Evolutionary conservation across 495 filamentous ascomycete species (phyloP), one percentile per base, ranked within the genome.

Genomic region (Penicillium salamii): DNA sequence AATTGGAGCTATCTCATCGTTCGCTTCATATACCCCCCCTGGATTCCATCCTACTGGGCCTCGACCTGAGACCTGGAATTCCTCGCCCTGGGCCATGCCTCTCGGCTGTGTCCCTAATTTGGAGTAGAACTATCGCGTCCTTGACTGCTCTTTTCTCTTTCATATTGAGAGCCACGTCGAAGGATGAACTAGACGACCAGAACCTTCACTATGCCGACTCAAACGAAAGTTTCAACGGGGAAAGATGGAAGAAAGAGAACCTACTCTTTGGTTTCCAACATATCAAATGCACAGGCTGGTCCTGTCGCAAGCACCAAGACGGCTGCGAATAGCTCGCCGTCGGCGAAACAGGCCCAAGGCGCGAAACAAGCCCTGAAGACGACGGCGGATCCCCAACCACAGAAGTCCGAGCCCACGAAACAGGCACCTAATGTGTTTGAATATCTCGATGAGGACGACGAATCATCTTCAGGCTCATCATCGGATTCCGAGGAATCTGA

Each of bases 371-470:
- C 36, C 40, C 34, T 42, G 46, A 60, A 51, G 34, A 49, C 58
- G 46, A 42, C 41, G 34, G 24, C 53, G n/a, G 45, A 45, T 39
- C 28, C 42, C 14, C 32, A 43, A 26, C 32, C 24, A 2, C 34
- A 24, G 19, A 64, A 61, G 40, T 15, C 59, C 0, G 62, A 54
- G 32, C 36, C 61, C 5, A 42, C 58, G 12, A 60, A 57, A 18
- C 64, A 58, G 18, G 45, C 54, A 13, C 68, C 67, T 5, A 66
- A 74, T 52, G 72, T 76, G 7, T 76, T 76, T 52, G 63, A 76
- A 37, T 76, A 67, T 23, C 61, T 76, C 1, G 66, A 74, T 7
- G 43, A 61, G 13, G 55, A 61, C 26, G 60, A 61, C 19, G 59
- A 61, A 4, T 54, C 60, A 2, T 53, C 61, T 14, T 61, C 54